Conservation (phyloP, 1,284 basidiomycete species). For the Ustilago xerochloae region DNA sequence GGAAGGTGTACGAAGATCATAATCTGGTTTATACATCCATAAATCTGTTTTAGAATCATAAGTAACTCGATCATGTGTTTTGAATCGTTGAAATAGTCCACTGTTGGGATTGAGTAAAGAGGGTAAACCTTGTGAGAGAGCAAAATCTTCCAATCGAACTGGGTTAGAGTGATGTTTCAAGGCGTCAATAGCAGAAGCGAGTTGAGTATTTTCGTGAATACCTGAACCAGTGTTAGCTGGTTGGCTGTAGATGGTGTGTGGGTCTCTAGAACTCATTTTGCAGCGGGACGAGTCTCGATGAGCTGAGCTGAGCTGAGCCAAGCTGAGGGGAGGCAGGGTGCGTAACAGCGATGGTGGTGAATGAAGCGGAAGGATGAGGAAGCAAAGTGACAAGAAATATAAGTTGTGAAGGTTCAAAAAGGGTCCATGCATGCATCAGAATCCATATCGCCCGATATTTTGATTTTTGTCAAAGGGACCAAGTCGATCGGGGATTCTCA, state of each 20-base stretch:
- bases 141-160: conserved; percentile 84
- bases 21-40: conserved; percentile 88
- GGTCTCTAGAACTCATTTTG: conserved; percentile 28
- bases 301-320: no score
- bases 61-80: conserved; percentile 79
- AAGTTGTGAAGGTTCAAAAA: no score
- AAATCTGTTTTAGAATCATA: conserved; percentile 84
- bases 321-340: no score
- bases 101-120: conserved; percentile 75
- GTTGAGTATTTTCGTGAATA: conserved; percentile 83
- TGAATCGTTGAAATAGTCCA: conserved; percentile 81
- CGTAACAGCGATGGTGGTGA: no score
- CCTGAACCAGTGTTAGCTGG: conserved; percentile 85
- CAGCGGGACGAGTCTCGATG: no score
- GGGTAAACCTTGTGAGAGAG: conserved; percentile 80
- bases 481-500: no score
- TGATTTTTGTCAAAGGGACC: no score
- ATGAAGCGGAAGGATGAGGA: no score
- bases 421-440: no score
- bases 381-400: no score
- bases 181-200: conserved; percentile 83
- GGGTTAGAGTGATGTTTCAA: conserved; percentile 80
- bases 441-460: no score
- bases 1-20: conserved; percentile 82
- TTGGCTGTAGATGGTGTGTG: conserved; percentile 77